Evolutionary conservation across 225 moss, liverwort and hornwort species (phyloP).

Genomic region (Ulota crispa): DNA sequence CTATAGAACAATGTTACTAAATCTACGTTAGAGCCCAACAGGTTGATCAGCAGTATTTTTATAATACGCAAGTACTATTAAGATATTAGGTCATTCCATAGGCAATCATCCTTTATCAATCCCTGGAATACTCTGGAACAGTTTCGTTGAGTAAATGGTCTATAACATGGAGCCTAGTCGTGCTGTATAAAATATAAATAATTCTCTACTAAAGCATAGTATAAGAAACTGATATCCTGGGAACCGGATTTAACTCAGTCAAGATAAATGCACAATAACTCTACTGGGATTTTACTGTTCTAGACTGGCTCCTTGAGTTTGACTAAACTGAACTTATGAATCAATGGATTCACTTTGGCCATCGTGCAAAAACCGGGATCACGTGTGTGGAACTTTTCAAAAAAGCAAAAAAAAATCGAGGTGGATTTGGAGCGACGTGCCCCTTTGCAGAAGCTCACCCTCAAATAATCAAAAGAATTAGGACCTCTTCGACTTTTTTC

Average conservation of each 20-base stretch:
- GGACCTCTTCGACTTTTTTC: conserved; percentile 41
- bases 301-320: conserved; percentile 7
- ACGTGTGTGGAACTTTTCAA: conserved; percentile 17
- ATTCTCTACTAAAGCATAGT: neutral
- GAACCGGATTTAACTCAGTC: neutral
- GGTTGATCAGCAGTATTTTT: neutral
- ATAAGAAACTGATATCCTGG: neutral
- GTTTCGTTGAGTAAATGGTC: neutral
- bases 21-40: neutral
- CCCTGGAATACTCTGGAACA: neutral
- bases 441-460: neutral
- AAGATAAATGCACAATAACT: neutral
- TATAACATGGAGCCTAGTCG: neutral
- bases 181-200: neutral
- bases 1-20: neutral
- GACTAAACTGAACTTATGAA: conserved; percentile 20
- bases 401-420: neutral
- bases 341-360: conserved; percentile 40
- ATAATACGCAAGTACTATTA: neutral
- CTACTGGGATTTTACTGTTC: neutral
- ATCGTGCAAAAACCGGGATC: neutral
- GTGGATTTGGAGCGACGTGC: neutral
- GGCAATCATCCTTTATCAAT: neutral
- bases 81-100: neutral
- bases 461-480: conserved; percentile 23